These are phyloP conservation scores for Endotrypanum monterogeii DNA, from an alignment of 208 protist species.

Conservation along the genomic window DNA sequence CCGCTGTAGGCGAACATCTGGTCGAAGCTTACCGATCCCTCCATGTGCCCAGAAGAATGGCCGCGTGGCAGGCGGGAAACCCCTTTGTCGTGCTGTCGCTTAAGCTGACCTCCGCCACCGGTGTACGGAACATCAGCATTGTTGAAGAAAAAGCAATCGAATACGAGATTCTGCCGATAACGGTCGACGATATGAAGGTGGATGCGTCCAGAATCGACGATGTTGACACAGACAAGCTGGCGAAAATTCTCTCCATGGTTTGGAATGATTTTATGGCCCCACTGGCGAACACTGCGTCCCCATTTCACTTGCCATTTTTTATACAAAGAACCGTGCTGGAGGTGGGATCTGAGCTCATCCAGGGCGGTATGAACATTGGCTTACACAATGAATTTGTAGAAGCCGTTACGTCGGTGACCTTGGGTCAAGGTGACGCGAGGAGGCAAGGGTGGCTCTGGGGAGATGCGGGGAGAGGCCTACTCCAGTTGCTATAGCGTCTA, in stretches of 20 bases:
- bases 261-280: constrained; percentile 40
- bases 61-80: neutral
- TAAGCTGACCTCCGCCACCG: constrained; percentile 2
- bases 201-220: constrained; percentile 46
- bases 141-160: constrained; percentile 13
- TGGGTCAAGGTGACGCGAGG: neutral
- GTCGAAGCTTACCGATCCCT: neutral
- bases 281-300: constrained; percentile 35
- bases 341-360: constrained; percentile 17
- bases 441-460: neutral
- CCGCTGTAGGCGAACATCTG: neutral
- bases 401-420: neutral
- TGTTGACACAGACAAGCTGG: constrained; percentile 28
- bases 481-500: too few relatives aligned
- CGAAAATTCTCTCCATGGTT: constrained; percentile 13
- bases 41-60: neutral
- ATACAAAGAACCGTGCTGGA: constrained; percentile 31
- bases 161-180: constrained; percentile 28
- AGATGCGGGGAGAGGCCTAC: too few relatives aligned
- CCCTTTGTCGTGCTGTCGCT: constrained; percentile 16
- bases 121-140: constrained; percentile 31
- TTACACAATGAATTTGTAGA: constrained; percentile 4
- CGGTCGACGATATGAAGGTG: constrained; percentile 33
- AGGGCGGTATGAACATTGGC: constrained; percentile 33
- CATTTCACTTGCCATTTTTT: constrained; percentile 29